phyloP scores from a whole-genome alignment of 2,329 filamentous ascomycete species.

The Botrytis pseudocinerea region DNA sequence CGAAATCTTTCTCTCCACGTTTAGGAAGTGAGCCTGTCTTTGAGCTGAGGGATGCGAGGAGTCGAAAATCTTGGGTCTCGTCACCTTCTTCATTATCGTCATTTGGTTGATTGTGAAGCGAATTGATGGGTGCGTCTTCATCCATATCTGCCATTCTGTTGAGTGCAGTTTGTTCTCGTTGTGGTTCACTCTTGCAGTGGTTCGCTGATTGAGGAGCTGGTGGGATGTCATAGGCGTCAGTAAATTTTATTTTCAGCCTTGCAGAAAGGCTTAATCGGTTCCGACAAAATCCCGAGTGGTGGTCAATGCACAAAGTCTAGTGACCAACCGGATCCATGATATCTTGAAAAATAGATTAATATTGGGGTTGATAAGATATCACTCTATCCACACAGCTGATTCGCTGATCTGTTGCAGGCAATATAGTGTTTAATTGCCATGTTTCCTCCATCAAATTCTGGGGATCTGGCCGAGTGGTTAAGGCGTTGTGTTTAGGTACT shows the following conservation, averaged over 20 bases:
- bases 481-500: slow-evolving; percentile 56
- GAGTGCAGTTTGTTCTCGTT: background rate
- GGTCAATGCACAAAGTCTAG: background rate
- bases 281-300: background rate
- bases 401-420: rapidly evolving
- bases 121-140: slow-evolving; percentile 40
- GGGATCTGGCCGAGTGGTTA: slow-evolving; percentile 57
- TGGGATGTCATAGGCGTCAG: background rate
- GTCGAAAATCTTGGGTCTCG: slow-evolving; percentile 83
- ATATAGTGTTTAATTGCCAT: too few species aligned
- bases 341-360: background rate
- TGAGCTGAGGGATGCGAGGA: slow-evolving; percentile 57
- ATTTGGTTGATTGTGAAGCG: slow-evolving; percentile 30
- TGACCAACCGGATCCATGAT: background rate
- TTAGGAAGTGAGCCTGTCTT: slow-evolving; percentile 68
- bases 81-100: slow-evolving; percentile 69
- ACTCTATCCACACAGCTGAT: background rate
- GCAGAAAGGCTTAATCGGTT: slow-evolving; percentile 25
- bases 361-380: background rate
- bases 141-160: slow-evolving; percentile 37
- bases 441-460: slow-evolving; percentile 17
- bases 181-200: background rate
- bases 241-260: slow-evolving; percentile 30
- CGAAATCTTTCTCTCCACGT: slow-evolving; percentile 96
- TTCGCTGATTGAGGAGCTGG: background rate